A percentile compares a stretch with the other conserved stretches of the same genome.
Conservation (phyloP, 2,329 filamentous ascomycete genomes). For the Coniochaeta prunicola region DNA sequence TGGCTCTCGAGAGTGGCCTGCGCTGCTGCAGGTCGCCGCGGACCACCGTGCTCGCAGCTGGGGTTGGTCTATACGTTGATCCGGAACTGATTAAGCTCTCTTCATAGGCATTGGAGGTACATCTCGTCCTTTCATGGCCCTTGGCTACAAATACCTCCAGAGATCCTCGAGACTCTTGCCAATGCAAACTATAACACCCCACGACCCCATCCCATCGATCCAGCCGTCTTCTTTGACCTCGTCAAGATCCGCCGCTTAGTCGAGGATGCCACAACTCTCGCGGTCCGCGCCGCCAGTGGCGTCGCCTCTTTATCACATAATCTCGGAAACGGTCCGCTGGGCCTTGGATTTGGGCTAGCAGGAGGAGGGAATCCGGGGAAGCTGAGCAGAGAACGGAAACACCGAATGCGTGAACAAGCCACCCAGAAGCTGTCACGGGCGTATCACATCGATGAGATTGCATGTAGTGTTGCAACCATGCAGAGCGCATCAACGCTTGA, state of each 20-base stretch:
- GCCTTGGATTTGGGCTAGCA: constrained; percentile 48
- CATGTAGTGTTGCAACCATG: constrained; percentile 77
- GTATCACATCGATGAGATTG: constrained; percentile 76
- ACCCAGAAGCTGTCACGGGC: constrained; percentile 70
- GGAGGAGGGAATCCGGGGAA: constrained; percentile 51
- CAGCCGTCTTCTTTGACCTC: constrained; percentile 75
- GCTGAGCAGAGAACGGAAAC: constrained; percentile 68
- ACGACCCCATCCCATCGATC: constrained; percentile 69
- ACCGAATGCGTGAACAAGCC: constrained; percentile 73
- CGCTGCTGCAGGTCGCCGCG: not conserved
- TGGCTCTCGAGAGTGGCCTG: not conserved
- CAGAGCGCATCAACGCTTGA: constrained; percentile 71
- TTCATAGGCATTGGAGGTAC: constrained; percentile 69
- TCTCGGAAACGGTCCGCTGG: constrained; percentile 30
- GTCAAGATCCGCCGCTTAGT: constrained; percentile 75
- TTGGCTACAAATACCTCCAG: constrained; percentile 73
- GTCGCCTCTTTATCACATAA: constrained; percentile 58
- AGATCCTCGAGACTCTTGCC: constrained; percentile 71
- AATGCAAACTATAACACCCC: constrained; percentile 74
- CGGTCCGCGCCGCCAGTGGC: constrained; percentile 70
- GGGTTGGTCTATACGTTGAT: not conserved
- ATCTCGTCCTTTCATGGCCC: constrained; percentile 79
- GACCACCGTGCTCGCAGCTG: not conserved
- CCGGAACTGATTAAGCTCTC: not conserved
- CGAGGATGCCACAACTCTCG: constrained; percentile 71